Evolutionary conservation across 2,329 filamentous ascomycete genomes (phyloP).

Genomic region (Xenosphaeropsis pyriputrescens): DNA sequence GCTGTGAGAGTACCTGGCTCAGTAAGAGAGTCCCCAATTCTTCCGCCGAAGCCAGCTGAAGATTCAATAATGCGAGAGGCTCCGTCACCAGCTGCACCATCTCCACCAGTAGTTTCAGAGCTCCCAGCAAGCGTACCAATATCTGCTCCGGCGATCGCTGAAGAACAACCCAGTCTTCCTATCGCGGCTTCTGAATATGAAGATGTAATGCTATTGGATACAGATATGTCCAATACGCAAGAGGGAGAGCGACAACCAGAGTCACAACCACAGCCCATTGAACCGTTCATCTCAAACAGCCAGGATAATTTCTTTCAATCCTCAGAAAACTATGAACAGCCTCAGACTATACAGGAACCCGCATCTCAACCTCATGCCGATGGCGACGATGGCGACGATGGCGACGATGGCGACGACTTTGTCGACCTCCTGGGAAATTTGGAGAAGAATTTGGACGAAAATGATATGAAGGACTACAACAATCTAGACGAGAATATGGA

Average conservation of each 20-base stretch:
- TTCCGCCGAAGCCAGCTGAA: too few relatives aligned
- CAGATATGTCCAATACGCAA: not conserved
- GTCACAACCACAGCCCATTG: not conserved
- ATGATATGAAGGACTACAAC: not conserved
- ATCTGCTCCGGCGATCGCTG: not conserved
- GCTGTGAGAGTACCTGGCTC: too few relatives aligned
- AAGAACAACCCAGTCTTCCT: not conserved
- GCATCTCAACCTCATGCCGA: not conserved
- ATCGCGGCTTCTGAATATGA: not conserved
- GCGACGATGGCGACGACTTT: slow-evolving; percentile 2
- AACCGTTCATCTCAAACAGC: too few relatives aligned
- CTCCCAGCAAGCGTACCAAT: not conserved
- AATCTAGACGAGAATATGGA: not conserved
- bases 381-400: slow-evolving; percentile 2
- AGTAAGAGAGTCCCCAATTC: too few relatives aligned
- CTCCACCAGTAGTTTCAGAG: not conserved
- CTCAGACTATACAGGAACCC: not conserved
- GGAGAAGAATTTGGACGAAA: slow-evolving; percentile 23
- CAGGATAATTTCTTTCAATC: too few relatives aligned
- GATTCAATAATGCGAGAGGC: too few relatives aligned
- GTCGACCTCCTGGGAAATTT: slow-evolving; percentile 30
- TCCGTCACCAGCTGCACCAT: too few relatives aligned
- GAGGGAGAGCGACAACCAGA: slow-evolving; percentile 1
- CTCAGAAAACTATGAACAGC: not conserved
- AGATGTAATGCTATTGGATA: not conserved